These are phyloP conservation scores for Blakeslea trispora DNA, from an alignment of 371 early-diverging fungal genomes.

Conservation along the genomic window DNA sequence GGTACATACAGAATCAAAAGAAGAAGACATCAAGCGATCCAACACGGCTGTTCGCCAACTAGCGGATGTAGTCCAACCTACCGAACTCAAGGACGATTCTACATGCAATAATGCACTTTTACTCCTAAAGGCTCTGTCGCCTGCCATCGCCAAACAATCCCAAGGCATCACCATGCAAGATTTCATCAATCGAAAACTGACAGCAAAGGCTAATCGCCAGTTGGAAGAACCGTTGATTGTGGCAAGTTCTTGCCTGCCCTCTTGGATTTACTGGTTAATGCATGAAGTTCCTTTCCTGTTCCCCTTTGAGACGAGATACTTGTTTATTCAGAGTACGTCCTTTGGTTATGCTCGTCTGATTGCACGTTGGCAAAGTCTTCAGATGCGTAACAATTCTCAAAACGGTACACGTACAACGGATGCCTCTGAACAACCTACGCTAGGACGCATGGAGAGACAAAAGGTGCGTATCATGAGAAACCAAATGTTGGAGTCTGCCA, in stretches of 20 bases:
- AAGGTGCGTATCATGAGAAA: slow-evolving; percentile 83
- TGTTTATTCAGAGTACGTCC: slow-evolving; percentile 79
- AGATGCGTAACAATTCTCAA: slow-evolving; percentile 42
- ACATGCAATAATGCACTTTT: slow-evolving; percentile 50
- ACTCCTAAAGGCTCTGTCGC: slow-evolving; percentile 51
- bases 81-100: slow-evolving; percentile 22
- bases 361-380: slow-evolving; percentile 58
- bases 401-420: slow-evolving; percentile 35
- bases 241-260: slow-evolving; percentile 77
- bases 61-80: slow-evolving; percentile 21
- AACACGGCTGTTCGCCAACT: slow-evolving; percentile 14
- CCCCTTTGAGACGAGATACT: slow-evolving; percentile 79
- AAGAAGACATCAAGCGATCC: slow-evolving; percentile 20
- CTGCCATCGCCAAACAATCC: slow-evolving; percentile 15
- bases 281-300: slow-evolving; percentile 77
- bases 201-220: slow-evolving; percentile 84
- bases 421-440: slow-evolving; percentile 36
- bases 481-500: slow-evolving; percentile 78
- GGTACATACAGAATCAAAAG: slow-evolving; percentile 16
- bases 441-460: slow-evolving; percentile 77
- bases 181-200: slow-evolving; percentile 80
- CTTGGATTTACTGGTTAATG: slow-evolving; percentile 74
- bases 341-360: slow-evolving; percentile 87
- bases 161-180: slow-evolving; percentile 43
- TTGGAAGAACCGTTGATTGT: slow-evolving; percentile 88